A percentile compares a stretch with the other conserved stretches of the same genome.
Conservation (phyloP, 345 rosid species). For the Syzygium aqueum region DNA sequence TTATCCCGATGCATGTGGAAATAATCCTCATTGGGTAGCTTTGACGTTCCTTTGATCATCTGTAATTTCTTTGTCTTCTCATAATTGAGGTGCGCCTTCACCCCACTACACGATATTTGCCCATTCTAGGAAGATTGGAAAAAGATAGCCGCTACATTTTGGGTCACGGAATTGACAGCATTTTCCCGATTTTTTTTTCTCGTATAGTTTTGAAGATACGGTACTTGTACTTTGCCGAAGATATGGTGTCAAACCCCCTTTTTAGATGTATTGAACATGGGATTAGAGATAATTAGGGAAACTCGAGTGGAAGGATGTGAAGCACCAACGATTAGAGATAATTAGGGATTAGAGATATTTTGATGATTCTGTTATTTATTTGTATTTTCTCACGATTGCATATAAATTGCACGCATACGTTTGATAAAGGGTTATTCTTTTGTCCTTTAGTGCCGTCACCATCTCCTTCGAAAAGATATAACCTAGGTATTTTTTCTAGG, state of each 20-base stretch:
- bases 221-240: not conserved
- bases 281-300: too few relatives aligned
- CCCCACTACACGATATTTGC: not conserved
- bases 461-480: too few relatives aligned
- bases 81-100: not conserved
- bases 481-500: too few relatives aligned
- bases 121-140: not conserved
- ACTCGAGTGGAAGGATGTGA: too few relatives aligned
- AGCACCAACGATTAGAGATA: too few relatives aligned
- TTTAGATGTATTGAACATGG: not conserved
- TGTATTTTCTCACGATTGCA: too few relatives aligned
- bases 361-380: too few relatives aligned
- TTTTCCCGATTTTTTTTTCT: not conserved
- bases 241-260: not conserved
- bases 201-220: not conserved
- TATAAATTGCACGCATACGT: too few relatives aligned
- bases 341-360: too few relatives aligned
- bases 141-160: not conserved
- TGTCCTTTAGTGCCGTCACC: too few relatives aligned
- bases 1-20: not conserved
- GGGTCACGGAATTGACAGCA: not conserved
- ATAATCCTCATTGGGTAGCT: too few relatives aligned
- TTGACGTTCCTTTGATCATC: not conserved
- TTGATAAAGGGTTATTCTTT: too few relatives aligned
- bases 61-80: not conserved